phyloP scores from a whole-genome alignment of 371 early-diverging fungal species.

The Dichotomocladium elegans region DNA sequence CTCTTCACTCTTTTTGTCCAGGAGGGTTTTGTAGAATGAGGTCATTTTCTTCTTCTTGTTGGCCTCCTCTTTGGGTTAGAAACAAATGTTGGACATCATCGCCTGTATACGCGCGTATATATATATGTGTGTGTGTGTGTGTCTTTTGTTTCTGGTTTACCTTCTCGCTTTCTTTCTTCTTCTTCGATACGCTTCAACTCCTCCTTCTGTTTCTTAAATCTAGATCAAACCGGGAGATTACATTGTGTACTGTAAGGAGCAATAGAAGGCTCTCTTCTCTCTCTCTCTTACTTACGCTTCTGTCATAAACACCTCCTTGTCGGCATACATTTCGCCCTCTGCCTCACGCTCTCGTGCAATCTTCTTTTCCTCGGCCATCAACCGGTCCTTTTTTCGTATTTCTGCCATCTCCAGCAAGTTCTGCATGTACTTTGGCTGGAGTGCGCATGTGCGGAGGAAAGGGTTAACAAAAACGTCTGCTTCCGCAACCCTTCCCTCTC shows the following conservation, averaged over 20 bases:
- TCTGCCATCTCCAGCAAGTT: slow-evolving; percentile 73
- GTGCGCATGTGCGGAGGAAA: not conserved
- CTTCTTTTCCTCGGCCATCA: slow-evolving; percentile 77
- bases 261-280: not conserved
- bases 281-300: slow-evolving; percentile 49
- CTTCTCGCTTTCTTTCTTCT: slow-evolving; percentile 72
- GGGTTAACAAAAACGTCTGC: too few relatives aligned
- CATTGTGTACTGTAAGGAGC: not conserved
- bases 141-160: not conserved
- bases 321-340: slow-evolving; percentile 51
- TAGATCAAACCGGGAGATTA: slow-evolving; percentile 2
- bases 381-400: slow-evolving; percentile 77
- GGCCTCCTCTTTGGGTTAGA: slow-evolving; percentile 14
- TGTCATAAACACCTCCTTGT: slow-evolving; percentile 87
- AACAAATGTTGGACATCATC: not conserved
- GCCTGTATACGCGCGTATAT: not conserved
- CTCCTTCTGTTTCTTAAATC: slow-evolving; percentile 76
- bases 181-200: slow-evolving; percentile 76
- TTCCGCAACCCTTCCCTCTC: slow-evolving; percentile 11
- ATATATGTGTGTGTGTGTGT: not conserved
- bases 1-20: slow-evolving; percentile 38
- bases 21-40: slow-evolving; percentile 38
- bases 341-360: slow-evolving; percentile 69
- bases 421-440: slow-evolving; percentile 77
- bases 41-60: slow-evolving; percentile 33